Percentiles rank a stretch among this genome's conserved stretches.
Evolutionary conservation across 352 stramenopile genomes (phyloP).

Genomic region (Phytophthora meadii): DNA sequence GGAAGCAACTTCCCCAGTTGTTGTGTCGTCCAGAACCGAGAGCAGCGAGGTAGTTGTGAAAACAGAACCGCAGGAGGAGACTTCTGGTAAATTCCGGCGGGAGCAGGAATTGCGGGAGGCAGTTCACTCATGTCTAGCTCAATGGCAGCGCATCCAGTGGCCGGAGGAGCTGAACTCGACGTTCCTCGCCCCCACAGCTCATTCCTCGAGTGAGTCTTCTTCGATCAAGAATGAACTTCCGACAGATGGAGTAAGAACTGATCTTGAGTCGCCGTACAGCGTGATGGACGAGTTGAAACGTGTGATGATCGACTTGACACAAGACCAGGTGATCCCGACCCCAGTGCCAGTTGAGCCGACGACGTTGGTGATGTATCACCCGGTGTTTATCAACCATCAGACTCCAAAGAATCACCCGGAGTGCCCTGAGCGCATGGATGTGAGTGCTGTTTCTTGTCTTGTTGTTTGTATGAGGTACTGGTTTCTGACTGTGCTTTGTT

Average conservation of each 20-base stretch:
- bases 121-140: constrained; percentile 55
- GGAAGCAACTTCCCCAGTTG: background rate
- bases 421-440: constrained; percentile 82
- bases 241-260: constrained; percentile 27
- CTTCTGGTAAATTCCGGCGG: constrained; percentile 46
- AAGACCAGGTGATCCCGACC: constrained; percentile 49
- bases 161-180: constrained; percentile 61
- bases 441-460: constrained; percentile 37
- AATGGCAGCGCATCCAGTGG: constrained; percentile 78
- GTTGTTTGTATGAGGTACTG: background rate
- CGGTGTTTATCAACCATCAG: constrained; percentile 85
- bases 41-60: constrained; percentile 31
- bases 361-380: constrained; percentile 84
- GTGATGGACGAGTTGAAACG: constrained; percentile 82
- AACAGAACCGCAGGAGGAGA: constrained; percentile 21
- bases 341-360: constrained; percentile 42
- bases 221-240: constrained; percentile 44
- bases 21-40: constrained; percentile 1
- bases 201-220: constrained; percentile 3
- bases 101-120: constrained; percentile 57
- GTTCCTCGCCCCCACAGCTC: constrained; percentile 42
- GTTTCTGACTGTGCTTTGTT: constrained; percentile 18
- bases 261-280: constrained; percentile 18
- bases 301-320: constrained; percentile 81
- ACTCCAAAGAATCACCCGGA: constrained; percentile 86